Conservation (phyloP, 2,329 filamentous ascomycete genomes). For the Colletotrichum brevisporum region DNA sequence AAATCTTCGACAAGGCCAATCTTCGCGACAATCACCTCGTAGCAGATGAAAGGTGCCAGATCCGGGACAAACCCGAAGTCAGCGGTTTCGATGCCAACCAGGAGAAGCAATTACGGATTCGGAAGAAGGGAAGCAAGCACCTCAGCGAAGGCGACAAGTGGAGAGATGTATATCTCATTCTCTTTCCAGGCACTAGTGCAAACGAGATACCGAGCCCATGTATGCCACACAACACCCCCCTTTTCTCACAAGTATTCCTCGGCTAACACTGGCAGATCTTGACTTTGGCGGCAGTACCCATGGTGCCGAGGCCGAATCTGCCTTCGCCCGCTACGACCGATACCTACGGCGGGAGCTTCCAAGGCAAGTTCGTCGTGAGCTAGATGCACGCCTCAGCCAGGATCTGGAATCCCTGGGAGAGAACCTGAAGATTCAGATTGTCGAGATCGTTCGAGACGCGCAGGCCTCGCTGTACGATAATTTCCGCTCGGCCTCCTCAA, state of each 20-base stretch:
- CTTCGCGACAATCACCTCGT: not conserved
- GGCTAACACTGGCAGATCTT: not conserved
- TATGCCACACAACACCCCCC: not conserved
- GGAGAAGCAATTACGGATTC: not conserved
- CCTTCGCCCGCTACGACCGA: not conserved
- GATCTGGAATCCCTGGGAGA: conserved; percentile 4
- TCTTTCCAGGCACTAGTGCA: not conserved
- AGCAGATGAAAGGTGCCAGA: not conserved
- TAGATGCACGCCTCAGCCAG: not conserved
- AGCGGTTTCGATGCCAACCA: conserved; percentile 2
- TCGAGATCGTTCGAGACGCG: conserved; percentile 11
- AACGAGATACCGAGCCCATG: conserved; percentile 1
- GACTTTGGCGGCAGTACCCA: not conserved
- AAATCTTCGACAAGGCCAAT: not conserved
- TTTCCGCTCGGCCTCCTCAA: not conserved
- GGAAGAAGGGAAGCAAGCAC: not conserved
- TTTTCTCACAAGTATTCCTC: not conserved
- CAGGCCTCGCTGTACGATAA: not conserved
- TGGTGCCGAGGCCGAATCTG: not conserved
- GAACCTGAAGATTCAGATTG: conserved; percentile 1
- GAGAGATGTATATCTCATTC: conserved; percentile 8
- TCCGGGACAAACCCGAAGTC: not conserved
- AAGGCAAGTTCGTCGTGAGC: not conserved
- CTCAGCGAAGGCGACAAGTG: conserved; percentile 8
- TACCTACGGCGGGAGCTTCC: not conserved